Percentiles rank a stretch among this genome's conserved stretches.
phyloP scores from a whole-genome alignment of 1,284 basidiomycete genomes.

The Austroboletus rostrupii region DNA sequence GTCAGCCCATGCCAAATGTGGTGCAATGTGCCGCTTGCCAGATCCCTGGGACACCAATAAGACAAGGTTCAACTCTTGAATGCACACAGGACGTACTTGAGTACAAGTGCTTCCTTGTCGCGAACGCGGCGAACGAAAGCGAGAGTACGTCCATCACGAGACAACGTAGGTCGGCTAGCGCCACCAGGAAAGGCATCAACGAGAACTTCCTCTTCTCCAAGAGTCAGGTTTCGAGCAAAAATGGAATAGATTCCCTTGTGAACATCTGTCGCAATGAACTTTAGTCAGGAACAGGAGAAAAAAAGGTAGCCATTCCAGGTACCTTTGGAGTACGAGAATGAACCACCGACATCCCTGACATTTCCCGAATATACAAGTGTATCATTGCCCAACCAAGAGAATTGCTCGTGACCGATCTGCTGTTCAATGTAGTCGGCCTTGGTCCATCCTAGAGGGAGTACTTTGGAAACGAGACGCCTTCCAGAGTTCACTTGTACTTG shows the following conservation, averaged over 20 bases:
- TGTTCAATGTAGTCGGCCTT: slow-evolving; percentile 56
- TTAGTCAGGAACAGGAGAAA: neutral
- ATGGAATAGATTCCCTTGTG: slow-evolving; percentile 70
- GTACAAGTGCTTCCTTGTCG: slow-evolving; percentile 65
- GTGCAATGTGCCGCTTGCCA: slow-evolving; percentile 58
- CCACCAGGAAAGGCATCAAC: slow-evolving; percentile 60
- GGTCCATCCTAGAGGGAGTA: slow-evolving; percentile 57
- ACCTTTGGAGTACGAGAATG: slow-evolving; percentile 67
- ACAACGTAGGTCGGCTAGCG: slow-evolving; percentile 67
- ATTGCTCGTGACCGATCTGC: slow-evolving; percentile 70
- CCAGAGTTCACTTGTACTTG: slow-evolving; percentile 47
- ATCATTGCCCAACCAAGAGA: slow-evolving; percentile 57
- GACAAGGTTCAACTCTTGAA: neutral
- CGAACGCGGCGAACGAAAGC: slow-evolving; percentile 72
- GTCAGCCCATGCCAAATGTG: slow-evolving; percentile 67
- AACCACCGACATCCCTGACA: slow-evolving; percentile 44
- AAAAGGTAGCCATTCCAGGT: neutral
- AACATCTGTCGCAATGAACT: slow-evolving; percentile 43
- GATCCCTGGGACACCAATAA: slow-evolving; percentile 44
- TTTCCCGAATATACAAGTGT: slow-evolving; percentile 64
- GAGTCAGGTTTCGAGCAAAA: slow-evolving; percentile 58
- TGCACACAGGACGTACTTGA: slow-evolving; percentile 47
- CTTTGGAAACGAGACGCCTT: slow-evolving; percentile 50
- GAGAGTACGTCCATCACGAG: slow-evolving; percentile 62
- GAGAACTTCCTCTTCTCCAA: slow-evolving; percentile 45